These are phyloP conservation scores for Candida corydali DNA, from an alignment of 805 yeast genomes.

Conservation along the genomic window DNA sequence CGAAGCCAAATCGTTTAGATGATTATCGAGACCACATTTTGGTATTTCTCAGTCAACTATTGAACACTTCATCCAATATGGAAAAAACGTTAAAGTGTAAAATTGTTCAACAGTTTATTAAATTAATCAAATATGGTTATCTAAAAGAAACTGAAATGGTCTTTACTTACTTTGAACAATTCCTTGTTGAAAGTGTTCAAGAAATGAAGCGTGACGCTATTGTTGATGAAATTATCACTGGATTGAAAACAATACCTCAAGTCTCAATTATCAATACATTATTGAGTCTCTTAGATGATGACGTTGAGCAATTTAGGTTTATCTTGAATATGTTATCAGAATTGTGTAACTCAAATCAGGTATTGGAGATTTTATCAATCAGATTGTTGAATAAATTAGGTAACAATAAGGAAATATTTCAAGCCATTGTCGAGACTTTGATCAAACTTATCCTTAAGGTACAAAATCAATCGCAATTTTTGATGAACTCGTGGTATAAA, in stretches of 20 bases:
- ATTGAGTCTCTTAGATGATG: slow-evolving; percentile 34
- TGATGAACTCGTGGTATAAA: slow-evolving; percentile 40
- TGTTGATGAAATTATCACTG: slow-evolving; percentile 48
- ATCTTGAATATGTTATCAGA: slow-evolving; percentile 20
- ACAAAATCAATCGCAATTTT: slow-evolving; percentile 27
- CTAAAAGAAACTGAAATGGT: slow-evolving; percentile 59
- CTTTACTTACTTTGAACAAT: slow-evolving; percentile 62
- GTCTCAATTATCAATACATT: slow-evolving; percentile 48
- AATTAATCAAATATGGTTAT: slow-evolving; percentile 49
- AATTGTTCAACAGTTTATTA: slow-evolving; percentile 61
- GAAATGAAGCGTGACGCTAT: slow-evolving; percentile 46
- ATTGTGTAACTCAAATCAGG: slow-evolving; percentile 37
- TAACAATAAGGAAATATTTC: slow-evolving; percentile 3
- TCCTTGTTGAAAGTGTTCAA: slow-evolving; percentile 37
- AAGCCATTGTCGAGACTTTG: slow-evolving; percentile 18
- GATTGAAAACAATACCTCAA: slow-evolving; percentile 42
- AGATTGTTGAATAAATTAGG: slow-evolving; percentile 36
- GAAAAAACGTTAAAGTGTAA: slow-evolving; percentile 69
- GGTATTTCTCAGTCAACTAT: slow-evolving; percentile 61
- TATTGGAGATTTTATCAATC: slow-evolving; percentile 42
- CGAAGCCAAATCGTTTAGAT: slow-evolving; percentile 9
- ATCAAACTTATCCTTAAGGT: slow-evolving; percentile 24
- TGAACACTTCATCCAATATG: slow-evolving; percentile 60
- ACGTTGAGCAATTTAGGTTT: slow-evolving; percentile 10
- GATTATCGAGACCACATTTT: slow-evolving; percentile 63